Evolutionary conservation across 805 yeast genomes (phyloP), one percentile per base, ranked within the genome.

Genomic region (Yarrowia sp.): DNA sequence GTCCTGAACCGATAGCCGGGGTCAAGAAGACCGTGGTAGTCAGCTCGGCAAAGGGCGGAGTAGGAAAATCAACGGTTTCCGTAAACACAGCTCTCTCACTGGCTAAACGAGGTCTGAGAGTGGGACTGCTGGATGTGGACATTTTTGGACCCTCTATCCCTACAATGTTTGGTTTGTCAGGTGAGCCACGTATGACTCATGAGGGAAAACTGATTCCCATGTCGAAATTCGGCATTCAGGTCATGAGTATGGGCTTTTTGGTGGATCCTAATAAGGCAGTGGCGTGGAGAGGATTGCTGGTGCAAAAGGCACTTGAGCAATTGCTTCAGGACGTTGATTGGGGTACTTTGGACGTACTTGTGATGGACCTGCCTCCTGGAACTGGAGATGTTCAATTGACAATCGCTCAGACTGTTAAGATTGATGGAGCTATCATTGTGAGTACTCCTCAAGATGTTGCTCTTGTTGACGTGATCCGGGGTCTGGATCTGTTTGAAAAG

Each of bases 241-340:
- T 92, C 8, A 91, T 91, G 97, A 90, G 96, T 0, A 91, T 91
- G 96, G 97, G 97, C 0, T 91, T 88, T 73, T 79, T 91, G 72
- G 84, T 91, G 1, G 86, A 86, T 1, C 77, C 83, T 1, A 89
- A 89, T 9, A 87, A 84, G 59, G 86, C 87, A 40, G 83, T 91
- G 5, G 94, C 89, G 0, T 91, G 97, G 97, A 81, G 97, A 67
- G 97, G 97, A 0, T 78, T 91, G 50, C 86, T 91, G 87, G 93
- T 91, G 22, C 91, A 89, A 86, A 91, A 91, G 76, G 97, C 96
- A 0, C 76, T 91, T 32, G 92, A 91, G 73, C 97, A 91, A 74
- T 81, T 91, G n/a, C 75, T 91, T 10, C 91, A 89, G 73, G 96
- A 91, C 68, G 96, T 91, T 0, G 84, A 87, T 55, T 91, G 97